These are phyloP conservation scores for Postia placenta DNA, from an alignment of 768 basidiomycete genomes.

Conservation along the genomic window DNA sequence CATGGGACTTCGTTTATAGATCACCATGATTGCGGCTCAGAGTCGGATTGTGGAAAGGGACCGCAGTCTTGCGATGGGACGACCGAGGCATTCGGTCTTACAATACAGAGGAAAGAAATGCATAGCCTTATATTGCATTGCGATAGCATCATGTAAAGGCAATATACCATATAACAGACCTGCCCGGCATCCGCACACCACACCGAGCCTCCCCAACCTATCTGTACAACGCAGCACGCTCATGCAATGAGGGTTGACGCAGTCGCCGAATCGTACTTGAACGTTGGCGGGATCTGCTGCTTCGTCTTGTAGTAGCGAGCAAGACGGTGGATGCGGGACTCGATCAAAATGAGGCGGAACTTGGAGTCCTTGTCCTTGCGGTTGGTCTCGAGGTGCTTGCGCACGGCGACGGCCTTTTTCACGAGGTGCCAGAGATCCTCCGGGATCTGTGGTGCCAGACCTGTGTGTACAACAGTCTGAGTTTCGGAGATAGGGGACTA, in stretches of 20 bases:
- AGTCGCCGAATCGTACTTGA: slow-evolving; percentile 97
- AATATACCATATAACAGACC: slow-evolving; percentile 15
- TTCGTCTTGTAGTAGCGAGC: slow-evolving; percentile 98
- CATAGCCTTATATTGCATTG: slow-evolving; percentile 21
- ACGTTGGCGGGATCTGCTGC: slow-evolving; percentile 95
- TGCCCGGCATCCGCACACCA: slow-evolving; percentile 6
- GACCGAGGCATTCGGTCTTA: no score
- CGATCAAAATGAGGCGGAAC: slow-evolving; percentile 95
- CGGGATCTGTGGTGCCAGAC: slow-evolving; percentile 94
- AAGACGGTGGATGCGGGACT: slow-evolving; percentile 97
- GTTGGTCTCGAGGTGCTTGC: slow-evolving; percentile 97
- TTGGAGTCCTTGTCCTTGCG: slow-evolving; percentile 99
- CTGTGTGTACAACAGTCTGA: slow-evolving; percentile 51
- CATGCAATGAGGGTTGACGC: slow-evolving; percentile 88
- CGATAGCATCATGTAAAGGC: slow-evolving; percentile 17
- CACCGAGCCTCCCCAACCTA: slow-evolving; percentile 4
- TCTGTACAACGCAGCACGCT: slow-evolving; percentile 19
- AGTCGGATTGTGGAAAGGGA: no score
- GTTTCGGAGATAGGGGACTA: neutral
- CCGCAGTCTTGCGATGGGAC: no score
- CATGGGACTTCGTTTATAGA: no score
- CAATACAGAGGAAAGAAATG: slow-evolving; percentile 2
- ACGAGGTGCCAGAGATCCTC: slow-evolving; percentile 99
- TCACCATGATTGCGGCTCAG: no score
- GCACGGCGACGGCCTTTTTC: slow-evolving; percentile 99